Evolutionary conservation across 306 rosid genomes (phyloP), one percentile per base, ranked within the genome.

Genomic region (Prinsepia uniflora): DNA sequence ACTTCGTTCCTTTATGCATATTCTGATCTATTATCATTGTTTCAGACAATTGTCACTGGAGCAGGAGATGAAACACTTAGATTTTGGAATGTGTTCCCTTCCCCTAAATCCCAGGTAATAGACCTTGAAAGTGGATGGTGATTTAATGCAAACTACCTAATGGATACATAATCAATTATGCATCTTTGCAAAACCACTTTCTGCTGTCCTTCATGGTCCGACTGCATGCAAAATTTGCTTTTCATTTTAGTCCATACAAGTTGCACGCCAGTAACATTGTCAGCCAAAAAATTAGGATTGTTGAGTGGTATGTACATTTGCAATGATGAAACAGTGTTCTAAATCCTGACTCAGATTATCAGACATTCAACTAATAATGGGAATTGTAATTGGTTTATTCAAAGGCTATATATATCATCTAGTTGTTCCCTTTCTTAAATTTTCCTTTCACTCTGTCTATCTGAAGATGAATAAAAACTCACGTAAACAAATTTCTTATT

Each of bases 1-100:
- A 52, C 53, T 18, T 65, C 14, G 20, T 67, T 67, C 64, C 5
- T 4, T 57, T 44, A 17, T 44, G 56, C 34, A 7, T 57, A 24
- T 57, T 41, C 71, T 83, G 55, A 64, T 66, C 55, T 34, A 24
- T 71, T 81, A 12, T 55, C 44, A 70, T 74, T 78, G 61, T 80
- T 84, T 80, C 90, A 95, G 99, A 95, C 96, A 52, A 89, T 95
- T 76, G 99, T 95, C 72, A 95, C 99, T 2, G 99, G 99, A 74
- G 99, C 97, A n/a, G 99, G 99, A 72, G 99, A 95, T 73, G 99
- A 95, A 81, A 95, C 99, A 14, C 97, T 91, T 19, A 86, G 97
- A 82, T 95, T 91, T 78, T 95, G 99, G 99, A 91, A 91, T 48
- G 97, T 95, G 47, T 95, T 95, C 67, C 99, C 97, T 65, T 91